Percentiles rank a stretch among this genome's conserved stretches.
Evolutionary conservation across 768 basidiomycete species (phyloP).

Genomic region (Boletus reticuloceps): DNA sequence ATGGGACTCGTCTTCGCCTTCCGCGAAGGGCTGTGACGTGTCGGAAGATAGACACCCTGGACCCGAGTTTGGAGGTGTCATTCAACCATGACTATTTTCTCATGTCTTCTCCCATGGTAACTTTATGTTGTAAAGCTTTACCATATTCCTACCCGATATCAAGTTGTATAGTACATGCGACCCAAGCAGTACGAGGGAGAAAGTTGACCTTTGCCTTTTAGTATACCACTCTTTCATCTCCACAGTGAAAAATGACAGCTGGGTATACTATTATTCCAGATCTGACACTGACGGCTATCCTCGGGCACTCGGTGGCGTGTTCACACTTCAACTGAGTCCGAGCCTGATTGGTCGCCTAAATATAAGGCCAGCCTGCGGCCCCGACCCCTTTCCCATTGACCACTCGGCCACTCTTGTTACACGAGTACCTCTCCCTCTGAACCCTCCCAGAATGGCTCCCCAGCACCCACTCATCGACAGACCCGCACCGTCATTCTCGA

Average conservation of each 20-base stretch:
- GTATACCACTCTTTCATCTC: too few relatives aligned
- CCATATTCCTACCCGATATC: too few relatives aligned
- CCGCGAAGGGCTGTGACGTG: neutral
- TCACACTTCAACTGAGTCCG: too few relatives aligned
- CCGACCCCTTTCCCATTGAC: constrained; percentile 3
- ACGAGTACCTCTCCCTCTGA: neutral
- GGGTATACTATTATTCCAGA: too few relatives aligned
- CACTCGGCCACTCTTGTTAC: neutral
- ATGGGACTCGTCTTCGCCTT: neutral
- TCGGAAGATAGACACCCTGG: neutral
- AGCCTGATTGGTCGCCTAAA: too few relatives aligned
- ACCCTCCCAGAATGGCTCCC: constrained; percentile 36
- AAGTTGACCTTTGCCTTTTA: too few relatives aligned
- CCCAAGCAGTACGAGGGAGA: too few relatives aligned
- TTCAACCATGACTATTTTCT: neutral
- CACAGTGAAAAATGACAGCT: too few relatives aligned
- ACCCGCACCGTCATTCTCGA: constrained; percentile 61
- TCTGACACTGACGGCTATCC: too few relatives aligned
- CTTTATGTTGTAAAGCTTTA: too few relatives aligned
- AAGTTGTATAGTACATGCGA: too few relatives aligned
- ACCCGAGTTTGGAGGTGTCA: neutral
- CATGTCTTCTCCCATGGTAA: constrained; percentile 7
- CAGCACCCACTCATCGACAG: constrained; percentile 56
- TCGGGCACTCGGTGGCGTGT: too few relatives aligned
- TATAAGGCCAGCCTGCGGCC: neutral